A percentile compares a stretch with the other conserved stretches of the same genome.
These are phyloP conservation scores for Colletotrichum godetiae DNA, from an alignment of 2,329 filamentous ascomycete genomes.

Conservation along the genomic window DNA sequence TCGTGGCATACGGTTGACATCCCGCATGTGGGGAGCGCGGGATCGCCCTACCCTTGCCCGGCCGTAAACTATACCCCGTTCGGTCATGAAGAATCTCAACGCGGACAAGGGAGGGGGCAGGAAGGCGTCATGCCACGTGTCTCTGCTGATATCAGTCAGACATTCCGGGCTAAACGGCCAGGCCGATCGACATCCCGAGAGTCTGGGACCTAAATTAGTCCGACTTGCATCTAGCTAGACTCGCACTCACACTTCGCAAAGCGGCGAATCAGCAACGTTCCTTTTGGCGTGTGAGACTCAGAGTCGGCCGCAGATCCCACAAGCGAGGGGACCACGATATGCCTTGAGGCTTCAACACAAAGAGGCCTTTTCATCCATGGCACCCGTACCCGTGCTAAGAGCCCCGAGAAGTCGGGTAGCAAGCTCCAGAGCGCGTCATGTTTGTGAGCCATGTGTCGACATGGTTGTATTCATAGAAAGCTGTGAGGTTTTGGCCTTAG, in stretches of 20 bases:
- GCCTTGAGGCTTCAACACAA: neutral
- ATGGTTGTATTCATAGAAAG: too few relatives aligned
- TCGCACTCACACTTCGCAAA: conserved; percentile 8
- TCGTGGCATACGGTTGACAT: neutral
- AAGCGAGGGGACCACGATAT: neutral
- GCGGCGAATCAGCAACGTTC: neutral
- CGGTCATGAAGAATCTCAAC: neutral
- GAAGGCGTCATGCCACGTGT: conserved; percentile 10
- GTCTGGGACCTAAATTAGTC: conserved; percentile 9
- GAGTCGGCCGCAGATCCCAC: neutral
- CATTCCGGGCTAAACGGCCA: neutral
- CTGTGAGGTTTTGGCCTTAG: too few relatives aligned
- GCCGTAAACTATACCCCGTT: conserved; percentile 14
- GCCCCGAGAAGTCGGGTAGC: neutral
- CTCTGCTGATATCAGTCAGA: neutral
- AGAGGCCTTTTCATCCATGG: neutral
- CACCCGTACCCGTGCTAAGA: neutral
- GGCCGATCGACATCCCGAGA: conserved; percentile 20
- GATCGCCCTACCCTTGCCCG: neutral
- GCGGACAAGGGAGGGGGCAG: neutral
- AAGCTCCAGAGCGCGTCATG: neutral
- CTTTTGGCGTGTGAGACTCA: neutral
- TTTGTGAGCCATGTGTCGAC: neutral
- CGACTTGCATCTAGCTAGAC: neutral
- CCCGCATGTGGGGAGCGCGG: neutral